Percentiles rank a stretch among this genome's conserved stretches.
These are phyloP conservation scores for Penicillium diatomitis DNA, from an alignment of 495 filamentous ascomycete genomes.

Conservation along the genomic window DNA sequence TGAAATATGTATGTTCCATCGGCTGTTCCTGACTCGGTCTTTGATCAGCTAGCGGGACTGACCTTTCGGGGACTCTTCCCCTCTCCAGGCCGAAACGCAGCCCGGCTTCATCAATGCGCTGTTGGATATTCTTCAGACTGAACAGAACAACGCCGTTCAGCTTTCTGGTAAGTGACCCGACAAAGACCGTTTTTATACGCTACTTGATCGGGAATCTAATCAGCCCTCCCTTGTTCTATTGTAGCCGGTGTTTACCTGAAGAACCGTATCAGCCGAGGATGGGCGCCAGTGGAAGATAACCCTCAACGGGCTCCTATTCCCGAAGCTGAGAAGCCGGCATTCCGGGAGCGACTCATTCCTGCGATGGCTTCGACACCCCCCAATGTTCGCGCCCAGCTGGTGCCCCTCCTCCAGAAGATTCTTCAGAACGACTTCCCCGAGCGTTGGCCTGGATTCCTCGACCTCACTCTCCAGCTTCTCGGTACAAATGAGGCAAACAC, in stretches of 20 bases:
- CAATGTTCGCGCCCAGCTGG: constrained; percentile 78
- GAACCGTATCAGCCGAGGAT: constrained; percentile 87
- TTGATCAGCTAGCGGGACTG: constrained; percentile 1
- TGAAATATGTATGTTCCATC: constrained; percentile 71
- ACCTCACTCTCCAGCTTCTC: constrained; percentile 80
- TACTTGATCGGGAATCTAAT: constrained; percentile 2
- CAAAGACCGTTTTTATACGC: not conserved
- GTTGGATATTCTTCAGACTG: constrained; percentile 78
- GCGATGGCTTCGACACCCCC: constrained; percentile 71
- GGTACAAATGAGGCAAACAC: constrained; percentile 73
- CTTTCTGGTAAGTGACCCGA: constrained; percentile 61
- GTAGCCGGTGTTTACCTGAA: constrained; percentile 95
- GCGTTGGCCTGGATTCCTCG: constrained; percentile 86
- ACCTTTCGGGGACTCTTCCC: constrained; percentile 6
- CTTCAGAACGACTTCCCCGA: constrained; percentile 91
- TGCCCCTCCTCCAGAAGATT: constrained; percentile 90
- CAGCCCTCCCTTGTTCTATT: constrained; percentile 11
- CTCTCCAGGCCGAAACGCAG: constrained; percentile 74
- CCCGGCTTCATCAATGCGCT: constrained; percentile 85
- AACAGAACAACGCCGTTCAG: constrained; percentile 74
- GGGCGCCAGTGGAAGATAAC: constrained; percentile 67
- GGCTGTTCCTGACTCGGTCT: constrained; percentile 1
- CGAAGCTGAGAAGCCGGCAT: constrained; percentile 80
- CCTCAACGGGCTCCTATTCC: constrained; percentile 57
- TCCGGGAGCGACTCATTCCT: constrained; percentile 80